Evolutionary conservation across 1,284 basidiomycete genomes (phyloP).

Genomic region (Prillingera fragicola): DNA sequence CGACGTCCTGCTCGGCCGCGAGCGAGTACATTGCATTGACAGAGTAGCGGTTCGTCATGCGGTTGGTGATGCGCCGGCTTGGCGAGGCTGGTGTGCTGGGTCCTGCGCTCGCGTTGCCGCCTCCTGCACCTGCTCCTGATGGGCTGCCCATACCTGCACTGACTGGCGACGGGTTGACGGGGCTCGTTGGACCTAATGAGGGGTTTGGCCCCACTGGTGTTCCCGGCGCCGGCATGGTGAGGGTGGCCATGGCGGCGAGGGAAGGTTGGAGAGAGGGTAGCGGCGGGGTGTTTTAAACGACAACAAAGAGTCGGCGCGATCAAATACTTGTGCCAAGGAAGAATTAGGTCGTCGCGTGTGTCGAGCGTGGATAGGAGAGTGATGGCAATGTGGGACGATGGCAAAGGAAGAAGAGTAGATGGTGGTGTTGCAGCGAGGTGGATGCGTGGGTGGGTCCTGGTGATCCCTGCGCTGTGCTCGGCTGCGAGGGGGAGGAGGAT

Average conservation of each 20-base stretch:
- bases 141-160: neutral
- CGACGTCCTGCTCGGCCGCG: slow-evolving; percentile 97
- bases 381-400: neutral
- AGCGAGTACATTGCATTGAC: slow-evolving; percentile 95
- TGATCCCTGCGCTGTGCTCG: too few species aligned
- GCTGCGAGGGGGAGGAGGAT: too few species aligned
- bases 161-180: neutral
- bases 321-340: neutral
- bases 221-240: slow-evolving; percentile 16
- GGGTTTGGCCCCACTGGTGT: slow-evolving; percentile 1
- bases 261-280: neutral
- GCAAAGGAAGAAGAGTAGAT: neutral
- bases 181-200: too few species aligned
- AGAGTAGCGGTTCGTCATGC: slow-evolving; percentile 93
- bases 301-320: neutral
- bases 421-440: neutral
- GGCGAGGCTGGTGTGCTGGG: too few species aligned
- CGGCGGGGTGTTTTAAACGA: neutral
- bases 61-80: slow-evolving; percentile 52
- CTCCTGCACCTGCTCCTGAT: neutral
- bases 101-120: too few species aligned
- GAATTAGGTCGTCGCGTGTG: neutral
- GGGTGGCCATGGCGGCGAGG: slow-evolving; percentile 8
- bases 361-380: neutral
- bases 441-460: neutral